These are phyloP conservation scores for Penicillium sp. DNA, from an alignment of 2,329 filamentous ascomycete species.

Conservation along the genomic window DNA sequence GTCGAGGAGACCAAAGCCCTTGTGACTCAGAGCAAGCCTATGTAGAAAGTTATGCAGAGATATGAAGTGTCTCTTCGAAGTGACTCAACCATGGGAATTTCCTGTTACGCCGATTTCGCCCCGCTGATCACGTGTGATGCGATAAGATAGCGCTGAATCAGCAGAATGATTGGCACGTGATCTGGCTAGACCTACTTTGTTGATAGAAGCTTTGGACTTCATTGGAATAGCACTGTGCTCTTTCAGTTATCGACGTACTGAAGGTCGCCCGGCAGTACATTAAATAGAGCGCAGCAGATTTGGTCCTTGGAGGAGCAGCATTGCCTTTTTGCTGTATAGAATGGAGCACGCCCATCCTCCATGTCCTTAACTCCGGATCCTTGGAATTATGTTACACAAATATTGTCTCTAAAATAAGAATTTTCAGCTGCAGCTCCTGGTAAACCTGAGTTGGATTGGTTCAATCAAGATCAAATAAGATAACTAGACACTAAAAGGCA, in stretches of 20 bases:
- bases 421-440: background rate
- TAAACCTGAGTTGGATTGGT: background rate
- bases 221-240: too few relatives aligned
- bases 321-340: background rate
- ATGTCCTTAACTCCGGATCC: background rate
- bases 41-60: background rate
- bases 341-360: background rate
- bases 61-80: background rate
- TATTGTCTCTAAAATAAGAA: background rate
- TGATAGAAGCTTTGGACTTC: too few relatives aligned
- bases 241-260: too few relatives aligned
- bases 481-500: slow-evolving; percentile 6
- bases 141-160: slow-evolving; percentile 17
- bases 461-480: slow-evolving; percentile 5
- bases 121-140: background rate
- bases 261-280: too few relatives aligned
- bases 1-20: background rate
- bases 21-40: background rate
- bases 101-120: slow-evolving; percentile 19
- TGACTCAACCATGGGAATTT: slow-evolving; percentile 15
- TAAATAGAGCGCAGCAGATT: too few relatives aligned
- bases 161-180: background rate
- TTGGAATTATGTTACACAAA: background rate
- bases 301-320: background rate
- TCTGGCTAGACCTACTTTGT: background rate